phyloP scores from a whole-genome alignment of 805 yeast genomes.

The Kluyveromyces nonfermentans region DNA sequence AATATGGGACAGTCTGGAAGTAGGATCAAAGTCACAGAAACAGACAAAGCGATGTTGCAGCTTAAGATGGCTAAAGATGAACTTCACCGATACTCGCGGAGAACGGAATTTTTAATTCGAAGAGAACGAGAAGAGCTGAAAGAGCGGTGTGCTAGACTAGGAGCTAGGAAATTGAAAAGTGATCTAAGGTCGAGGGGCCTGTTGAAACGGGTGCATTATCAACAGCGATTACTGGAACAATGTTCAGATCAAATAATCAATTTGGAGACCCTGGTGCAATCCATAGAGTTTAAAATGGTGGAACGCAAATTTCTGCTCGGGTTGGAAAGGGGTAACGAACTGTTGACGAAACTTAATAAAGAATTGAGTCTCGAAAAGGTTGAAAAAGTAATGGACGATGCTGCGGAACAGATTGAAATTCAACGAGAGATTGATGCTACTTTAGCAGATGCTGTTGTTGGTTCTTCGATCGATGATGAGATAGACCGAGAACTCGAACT shows the following conservation, averaged over 20 bases:
- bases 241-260: conserved; percentile 73
- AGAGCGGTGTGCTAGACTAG: conserved; percentile 18
- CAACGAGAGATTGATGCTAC: conserved; percentile 64
- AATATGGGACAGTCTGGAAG: conserved; percentile 33
- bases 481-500: conserved; percentile 53
- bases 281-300: conserved; percentile 80
- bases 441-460: conserved; percentile 32
- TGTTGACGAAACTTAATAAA: conserved; percentile 62
- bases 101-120: conserved; percentile 46
- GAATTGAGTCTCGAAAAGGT: conserved; percentile 60
- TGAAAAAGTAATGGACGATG: conserved; percentile 73
- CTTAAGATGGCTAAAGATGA: conserved; percentile 84
- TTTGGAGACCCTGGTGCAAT: conserved; percentile 66
- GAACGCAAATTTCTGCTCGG: conserved; percentile 82
- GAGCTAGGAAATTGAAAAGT: conserved; percentile 40
- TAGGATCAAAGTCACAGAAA: conserved; percentile 61
- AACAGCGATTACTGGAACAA: conserved; percentile 56
- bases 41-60: conserved; percentile 80
- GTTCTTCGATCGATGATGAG: conserved; percentile 40
- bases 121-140: conserved; percentile 42
- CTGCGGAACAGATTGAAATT: conserved; percentile 69
- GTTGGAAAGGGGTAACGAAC: conserved; percentile 67
- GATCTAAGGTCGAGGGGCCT: conserved; percentile 52
- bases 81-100: conserved; percentile 53
- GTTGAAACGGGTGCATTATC: conserved; percentile 71